Evolutionary conservation across 2,329 filamentous ascomycete species (phyloP).

Genomic region (Monosporascus sp.): DNA sequence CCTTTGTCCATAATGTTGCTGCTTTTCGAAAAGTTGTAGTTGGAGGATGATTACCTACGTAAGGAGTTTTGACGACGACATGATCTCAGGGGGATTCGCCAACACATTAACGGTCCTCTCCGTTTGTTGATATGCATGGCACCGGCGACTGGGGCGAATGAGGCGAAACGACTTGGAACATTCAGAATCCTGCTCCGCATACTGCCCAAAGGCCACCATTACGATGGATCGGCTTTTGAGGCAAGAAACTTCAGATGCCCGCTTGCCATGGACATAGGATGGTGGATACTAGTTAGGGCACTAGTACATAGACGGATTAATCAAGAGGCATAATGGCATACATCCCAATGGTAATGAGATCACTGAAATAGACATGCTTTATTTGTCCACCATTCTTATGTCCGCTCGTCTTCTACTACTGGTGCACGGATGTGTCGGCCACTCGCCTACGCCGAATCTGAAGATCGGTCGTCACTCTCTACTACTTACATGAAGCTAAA

Average conservation of each 20-base stretch:
- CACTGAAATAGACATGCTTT: too few species aligned
- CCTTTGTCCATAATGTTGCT: not conserved
- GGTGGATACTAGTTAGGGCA: not conserved
- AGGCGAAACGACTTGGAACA: not conserved
- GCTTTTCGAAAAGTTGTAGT: not conserved
- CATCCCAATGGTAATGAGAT: not conserved
- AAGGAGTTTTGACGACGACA: not conserved
- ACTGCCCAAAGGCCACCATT: not conserved
- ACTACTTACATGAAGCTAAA: too few species aligned
- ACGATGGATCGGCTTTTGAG: not conserved
- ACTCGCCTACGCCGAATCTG: too few species aligned
- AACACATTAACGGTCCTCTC: not conserved
- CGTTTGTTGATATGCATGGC: constrained; percentile 7
- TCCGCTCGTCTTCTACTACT: too few species aligned
- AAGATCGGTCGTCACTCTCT: too few species aligned
- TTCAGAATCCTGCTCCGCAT: not conserved
- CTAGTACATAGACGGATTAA: not conserved
- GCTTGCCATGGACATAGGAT: not conserved
- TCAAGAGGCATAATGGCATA: not conserved
- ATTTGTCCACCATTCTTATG: too few species aligned
- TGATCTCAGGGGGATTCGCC: not conserved
- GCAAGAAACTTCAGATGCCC: not conserved
- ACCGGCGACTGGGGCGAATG: constrained; percentile 4
- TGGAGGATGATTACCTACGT: not conserved
- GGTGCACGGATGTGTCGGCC: too few species aligned